Percentiles rank a stretch among this genome's conserved stretches.
Evolutionary conservation across 805 yeast species (phyloP).

Genomic region (Myxozyma geophila): DNA sequence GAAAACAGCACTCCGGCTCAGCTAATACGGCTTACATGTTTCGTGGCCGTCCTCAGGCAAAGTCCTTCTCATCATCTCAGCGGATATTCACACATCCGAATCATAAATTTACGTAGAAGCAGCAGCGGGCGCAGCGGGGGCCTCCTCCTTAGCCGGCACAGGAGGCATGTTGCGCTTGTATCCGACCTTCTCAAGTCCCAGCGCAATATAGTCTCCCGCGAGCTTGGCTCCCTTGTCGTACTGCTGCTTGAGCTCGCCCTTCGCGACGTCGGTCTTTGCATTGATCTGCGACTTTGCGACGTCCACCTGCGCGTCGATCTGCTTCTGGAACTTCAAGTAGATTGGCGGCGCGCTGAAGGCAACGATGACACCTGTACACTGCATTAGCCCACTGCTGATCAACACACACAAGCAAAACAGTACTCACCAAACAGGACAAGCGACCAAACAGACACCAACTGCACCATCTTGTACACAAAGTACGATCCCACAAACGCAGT

Average conservation of each 20-base stretch:
- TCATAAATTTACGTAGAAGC: background rate
- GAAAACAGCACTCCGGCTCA: too few species aligned
- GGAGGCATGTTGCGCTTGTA: conserved; percentile 34
- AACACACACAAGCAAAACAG: background rate
- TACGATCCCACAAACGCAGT: conserved; percentile 29
- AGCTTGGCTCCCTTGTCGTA: conserved; percentile 15
- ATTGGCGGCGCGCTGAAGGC: conserved; percentile 77
- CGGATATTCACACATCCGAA: too few species aligned
- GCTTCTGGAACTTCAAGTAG: conserved; percentile 73
- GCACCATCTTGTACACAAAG: conserved; percentile 22
- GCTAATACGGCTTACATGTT: too few species aligned
- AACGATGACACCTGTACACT: conserved; percentile 56
- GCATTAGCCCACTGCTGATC: background rate
- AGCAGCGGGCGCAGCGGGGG: conserved; percentile 12
- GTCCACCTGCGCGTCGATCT: conserved; percentile 61
- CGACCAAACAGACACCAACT: conserved; percentile 28
- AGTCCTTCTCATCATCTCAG: too few species aligned
- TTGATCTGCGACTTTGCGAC: conserved; percentile 39
- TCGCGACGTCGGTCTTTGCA: conserved; percentile 35
- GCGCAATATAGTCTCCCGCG: conserved; percentile 16
- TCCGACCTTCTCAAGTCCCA: conserved; percentile 34
- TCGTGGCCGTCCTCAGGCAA: too few species aligned
- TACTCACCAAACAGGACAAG: conserved; percentile 22
- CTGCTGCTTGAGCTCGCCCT: conserved; percentile 18
- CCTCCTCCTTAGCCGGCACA: conserved; percentile 20